Evolutionary conservation across 495 filamentous ascomycete species (phyloP).

Genomic region (Trichoderma asperelloides): DNA sequence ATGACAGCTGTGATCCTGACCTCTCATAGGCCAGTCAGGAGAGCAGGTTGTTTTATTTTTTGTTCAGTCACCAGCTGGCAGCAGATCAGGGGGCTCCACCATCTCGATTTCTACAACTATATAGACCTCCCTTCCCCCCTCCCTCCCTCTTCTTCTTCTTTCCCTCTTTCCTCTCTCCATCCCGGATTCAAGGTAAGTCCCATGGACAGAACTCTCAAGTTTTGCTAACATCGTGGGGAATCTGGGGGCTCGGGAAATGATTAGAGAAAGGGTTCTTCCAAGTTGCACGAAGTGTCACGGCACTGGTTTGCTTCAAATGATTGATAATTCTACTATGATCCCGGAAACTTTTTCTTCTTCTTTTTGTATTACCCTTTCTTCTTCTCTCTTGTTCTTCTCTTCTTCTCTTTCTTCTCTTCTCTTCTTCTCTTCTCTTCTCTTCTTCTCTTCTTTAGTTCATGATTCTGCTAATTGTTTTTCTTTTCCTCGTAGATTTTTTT

Average conservation of each 20-base stretch:
- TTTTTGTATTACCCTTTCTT: not conserved
- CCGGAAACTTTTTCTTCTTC: not conserved
- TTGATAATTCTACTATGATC: not conserved
- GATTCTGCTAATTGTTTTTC: no score
- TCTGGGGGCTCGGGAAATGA: not conserved
- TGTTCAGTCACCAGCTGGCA: not conserved
- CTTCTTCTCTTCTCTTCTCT: not conserved
- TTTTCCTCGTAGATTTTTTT: no score
- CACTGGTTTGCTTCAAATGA: no score
- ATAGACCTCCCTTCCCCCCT: not conserved
- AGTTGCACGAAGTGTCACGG: not conserved
- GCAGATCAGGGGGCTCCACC: not conserved
- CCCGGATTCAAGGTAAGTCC: not conserved
- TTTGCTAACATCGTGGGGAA: not conserved
- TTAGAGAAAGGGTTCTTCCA: not conserved
- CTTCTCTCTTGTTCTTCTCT: not conserved
- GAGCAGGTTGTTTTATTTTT: not conserved
- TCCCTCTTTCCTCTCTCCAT: not conserved
- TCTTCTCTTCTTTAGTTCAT: not conserved
- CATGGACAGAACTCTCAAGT: not conserved
- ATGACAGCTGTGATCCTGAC: not conserved
- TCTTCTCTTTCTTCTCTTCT: not conserved
- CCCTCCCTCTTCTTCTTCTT: not conserved
- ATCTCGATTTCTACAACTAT: not conserved
- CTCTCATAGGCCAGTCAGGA: not conserved